Evolutionary conservation across 179 eudicot genomes (phyloP).

Genomic region (Beta corolliflora): DNA sequence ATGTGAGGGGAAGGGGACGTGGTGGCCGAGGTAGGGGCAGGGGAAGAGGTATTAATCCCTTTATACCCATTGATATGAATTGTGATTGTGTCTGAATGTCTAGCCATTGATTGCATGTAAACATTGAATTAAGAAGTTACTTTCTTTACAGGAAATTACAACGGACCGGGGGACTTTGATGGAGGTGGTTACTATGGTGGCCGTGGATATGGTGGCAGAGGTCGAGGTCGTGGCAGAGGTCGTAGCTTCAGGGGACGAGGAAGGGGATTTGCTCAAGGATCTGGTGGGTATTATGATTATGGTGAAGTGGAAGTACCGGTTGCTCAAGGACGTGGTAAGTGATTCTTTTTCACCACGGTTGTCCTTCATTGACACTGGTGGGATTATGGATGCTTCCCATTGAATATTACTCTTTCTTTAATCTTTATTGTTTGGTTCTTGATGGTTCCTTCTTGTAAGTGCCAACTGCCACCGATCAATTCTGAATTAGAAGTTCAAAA

Average conservation of each 20-base stretch:
- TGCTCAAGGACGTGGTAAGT: slow-evolving; percentile 56
- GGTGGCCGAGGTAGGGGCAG: slow-evolving; percentile 60
- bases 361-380: not conserved
- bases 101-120: not conserved
- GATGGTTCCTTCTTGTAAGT: not conserved
- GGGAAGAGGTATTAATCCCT: slow-evolving; percentile 29
- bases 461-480: not conserved
- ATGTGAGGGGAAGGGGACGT: slow-evolving; percentile 47
- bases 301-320: slow-evolving; percentile 38
- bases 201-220: slow-evolving; percentile 51
- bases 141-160: slow-evolving; percentile 24
- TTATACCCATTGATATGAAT: not conserved
- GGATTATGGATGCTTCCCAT: not conserved
- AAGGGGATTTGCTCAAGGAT: slow-evolving; percentile 46
- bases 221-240: slow-evolving; percentile 50
- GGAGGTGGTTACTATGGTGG: slow-evolving; percentile 42
- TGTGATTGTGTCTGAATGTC: not conserved
- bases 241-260: slow-evolving; percentile 49
- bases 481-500: not conserved
- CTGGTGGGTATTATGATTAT: slow-evolving; percentile 44
- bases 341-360: not conserved
- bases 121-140: not conserved
- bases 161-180: slow-evolving; percentile 31
- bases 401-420: too few relatives aligned
- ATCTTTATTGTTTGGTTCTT: not conserved